Evolutionary conservation across 805 yeast species (phyloP).

Genomic region (Yarrowia porcina): DNA sequence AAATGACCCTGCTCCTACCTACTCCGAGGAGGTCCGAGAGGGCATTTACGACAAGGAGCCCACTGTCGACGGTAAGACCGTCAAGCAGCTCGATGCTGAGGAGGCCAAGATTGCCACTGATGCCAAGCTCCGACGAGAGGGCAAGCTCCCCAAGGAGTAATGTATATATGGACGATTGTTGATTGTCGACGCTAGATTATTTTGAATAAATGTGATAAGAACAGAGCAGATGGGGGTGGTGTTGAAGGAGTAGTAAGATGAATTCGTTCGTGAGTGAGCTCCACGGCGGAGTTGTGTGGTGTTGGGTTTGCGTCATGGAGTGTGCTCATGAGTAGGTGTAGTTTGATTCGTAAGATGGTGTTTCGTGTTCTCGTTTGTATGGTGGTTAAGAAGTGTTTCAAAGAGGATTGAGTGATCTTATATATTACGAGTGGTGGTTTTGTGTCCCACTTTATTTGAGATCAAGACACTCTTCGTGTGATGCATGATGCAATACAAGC

Average conservation of each 20-base stretch:
- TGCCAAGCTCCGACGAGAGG: slow-evolving; percentile 9
- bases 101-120: background rate
- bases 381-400: no score
- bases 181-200: background rate
- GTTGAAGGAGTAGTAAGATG: no score
- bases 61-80: slow-evolving; percentile 20
- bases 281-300: no score
- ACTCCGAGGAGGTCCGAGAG: slow-evolving; percentile 16
- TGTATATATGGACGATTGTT: slow-evolving; percentile 8
- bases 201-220: background rate
- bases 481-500: background rate
- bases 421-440: no score
- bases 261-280: no score
- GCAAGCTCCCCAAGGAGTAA: slow-evolving; percentile 17
- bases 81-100: slow-evolving; percentile 15
- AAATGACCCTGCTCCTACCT: slow-evolving; percentile 4
- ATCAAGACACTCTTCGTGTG: background rate
- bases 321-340: no score
- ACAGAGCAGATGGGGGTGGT: no score
- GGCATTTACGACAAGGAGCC: slow-evolving; percentile 9
- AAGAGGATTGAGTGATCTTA: no score
- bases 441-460: background rate
- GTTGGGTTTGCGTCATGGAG: no score
- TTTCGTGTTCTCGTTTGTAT: no score
- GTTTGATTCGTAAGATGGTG: no score